Evolutionary conservation across 2,329 filamentous ascomycete species (phyloP).

Genomic region (Trichoderma gracile): DNA sequence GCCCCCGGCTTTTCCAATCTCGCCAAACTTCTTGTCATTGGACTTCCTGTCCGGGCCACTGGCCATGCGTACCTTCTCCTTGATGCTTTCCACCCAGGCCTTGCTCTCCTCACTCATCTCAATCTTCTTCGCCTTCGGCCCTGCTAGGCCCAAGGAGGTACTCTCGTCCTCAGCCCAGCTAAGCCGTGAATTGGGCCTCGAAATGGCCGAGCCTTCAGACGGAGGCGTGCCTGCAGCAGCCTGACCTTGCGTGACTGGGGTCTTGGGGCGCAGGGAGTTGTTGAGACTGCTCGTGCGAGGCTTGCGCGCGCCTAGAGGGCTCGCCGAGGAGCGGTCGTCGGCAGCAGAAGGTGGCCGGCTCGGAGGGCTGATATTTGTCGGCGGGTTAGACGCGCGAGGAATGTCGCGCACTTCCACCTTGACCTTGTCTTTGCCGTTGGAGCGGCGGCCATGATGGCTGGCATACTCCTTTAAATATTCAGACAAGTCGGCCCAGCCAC

Average conservation of each 20-base stretch:
- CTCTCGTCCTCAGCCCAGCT: conserved; percentile 62
- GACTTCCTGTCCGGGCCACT: conserved; percentile 55
- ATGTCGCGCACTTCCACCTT: conserved; percentile 62
- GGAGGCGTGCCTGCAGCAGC: conserved; percentile 45
- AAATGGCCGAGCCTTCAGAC: conserved; percentile 48
- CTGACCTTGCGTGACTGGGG: conserved; percentile 43
- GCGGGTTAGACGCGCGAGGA: conserved; percentile 37
- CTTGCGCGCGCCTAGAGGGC: conserved; percentile 57
- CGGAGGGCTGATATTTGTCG: conserved; percentile 45
- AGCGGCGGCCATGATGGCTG: conserved; percentile 80
- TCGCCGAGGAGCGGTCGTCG: conserved; percentile 43
- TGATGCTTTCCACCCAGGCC: conserved; percentile 81
- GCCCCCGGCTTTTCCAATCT: conserved; percentile 69
- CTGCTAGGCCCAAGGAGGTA: conserved; percentile 66
- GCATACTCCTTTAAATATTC: conserved; percentile 95
- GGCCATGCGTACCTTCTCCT: conserved; percentile 73
- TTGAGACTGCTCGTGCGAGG: conserved; percentile 48
- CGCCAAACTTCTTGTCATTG: conserved; percentile 56
- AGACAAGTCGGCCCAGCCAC: conserved; percentile 95
- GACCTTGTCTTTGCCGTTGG: conserved; percentile 47
- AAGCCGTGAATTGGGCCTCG: conserved; percentile 54
- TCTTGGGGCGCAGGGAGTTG: conserved; percentile 42
- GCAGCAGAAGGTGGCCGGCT: conserved; percentile 46
- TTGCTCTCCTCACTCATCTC: conserved; percentile 71
- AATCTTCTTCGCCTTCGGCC: conserved; percentile 64